Evolutionary conservation across 1,284 basidiomycete genomes (phyloP).

Genomic region (Cryptococcus sp.): DNA sequence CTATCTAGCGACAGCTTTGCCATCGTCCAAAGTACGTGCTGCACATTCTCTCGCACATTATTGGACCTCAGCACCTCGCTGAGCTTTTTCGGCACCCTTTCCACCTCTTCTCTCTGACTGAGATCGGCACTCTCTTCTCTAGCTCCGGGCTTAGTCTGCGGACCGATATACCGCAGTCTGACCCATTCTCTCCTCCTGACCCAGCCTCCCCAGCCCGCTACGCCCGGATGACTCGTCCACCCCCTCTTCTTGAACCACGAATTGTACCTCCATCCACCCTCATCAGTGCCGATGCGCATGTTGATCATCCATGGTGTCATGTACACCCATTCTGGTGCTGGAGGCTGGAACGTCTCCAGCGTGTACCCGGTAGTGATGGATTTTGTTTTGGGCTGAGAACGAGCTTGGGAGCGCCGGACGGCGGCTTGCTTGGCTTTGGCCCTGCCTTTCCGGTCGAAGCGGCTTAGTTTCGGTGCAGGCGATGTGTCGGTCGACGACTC

Average conservation of each 20-base stretch:
- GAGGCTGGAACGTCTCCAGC: constrained; percentile 46
- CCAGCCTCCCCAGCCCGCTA: constrained; percentile 51
- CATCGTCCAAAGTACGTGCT: constrained; percentile 25
- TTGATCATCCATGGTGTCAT: constrained; percentile 53
- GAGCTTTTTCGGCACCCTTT: constrained; percentile 12
- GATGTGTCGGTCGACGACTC: neutral
- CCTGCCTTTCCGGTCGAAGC: neutral
- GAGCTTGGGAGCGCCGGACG: no score
- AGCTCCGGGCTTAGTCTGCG: neutral
- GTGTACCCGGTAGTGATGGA: constrained; percentile 50
- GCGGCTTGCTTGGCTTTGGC: constrained; percentile 3
- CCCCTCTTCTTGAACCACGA: constrained; percentile 44
- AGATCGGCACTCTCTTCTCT: constrained; percentile 1
- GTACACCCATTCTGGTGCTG: constrained; percentile 51
- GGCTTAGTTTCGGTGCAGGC: constrained; percentile 1
- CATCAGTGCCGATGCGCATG: constrained; percentile 53
- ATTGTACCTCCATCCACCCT: constrained; percentile 54
- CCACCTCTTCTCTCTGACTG: constrained; percentile 2
- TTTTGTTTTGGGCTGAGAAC: constrained; percentile 1
- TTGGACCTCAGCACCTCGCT: constrained; percentile 16
- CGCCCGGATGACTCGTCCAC: constrained; percentile 43
- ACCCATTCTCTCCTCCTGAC: constrained; percentile 52
- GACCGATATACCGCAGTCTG: constrained; percentile 31
- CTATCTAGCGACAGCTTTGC: constrained; percentile 35
- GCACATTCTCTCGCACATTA: constrained; percentile 13